phyloP scores from a whole-genome alignment of 345 rosid genomes.

The Salix dunnii region DNA sequence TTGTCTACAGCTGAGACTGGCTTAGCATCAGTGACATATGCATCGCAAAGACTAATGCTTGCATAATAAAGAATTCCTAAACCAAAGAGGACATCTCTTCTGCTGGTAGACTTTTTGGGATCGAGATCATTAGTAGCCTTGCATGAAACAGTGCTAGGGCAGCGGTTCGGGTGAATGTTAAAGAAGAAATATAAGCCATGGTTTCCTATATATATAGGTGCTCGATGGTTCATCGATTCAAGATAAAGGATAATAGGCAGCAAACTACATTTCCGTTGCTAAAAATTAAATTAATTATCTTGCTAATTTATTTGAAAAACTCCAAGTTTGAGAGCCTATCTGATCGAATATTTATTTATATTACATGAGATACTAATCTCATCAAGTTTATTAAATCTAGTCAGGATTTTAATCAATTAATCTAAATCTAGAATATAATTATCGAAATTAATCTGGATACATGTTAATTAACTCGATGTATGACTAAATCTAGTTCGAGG shows the following conservation, averaged over 20 bases:
- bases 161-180: neutral
- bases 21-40: neutral
- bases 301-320: too few species aligned
- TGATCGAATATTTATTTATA: too few species aligned
- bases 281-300: too few species aligned
- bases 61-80: neutral
- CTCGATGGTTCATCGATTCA: neutral
- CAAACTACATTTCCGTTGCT: too few species aligned
- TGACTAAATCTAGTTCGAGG: too few species aligned
- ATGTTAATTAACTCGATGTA: too few species aligned
- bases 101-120: neutral
- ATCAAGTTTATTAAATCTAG: too few species aligned
- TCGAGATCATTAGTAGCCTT: neutral
- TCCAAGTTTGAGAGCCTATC: too few species aligned
- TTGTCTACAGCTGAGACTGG: neutral
- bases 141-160: neutral
- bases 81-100: neutral
- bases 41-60: neutral
- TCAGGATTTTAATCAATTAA: too few species aligned
- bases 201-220: neutral
- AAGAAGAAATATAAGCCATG: neutral
- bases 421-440: too few species aligned
- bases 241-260: neutral
- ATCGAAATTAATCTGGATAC: too few species aligned
- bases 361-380: too few species aligned